Evolutionary conservation across 257 asterid species (phyloP).

Genomic region (Prunella vulgaris): DNA sequence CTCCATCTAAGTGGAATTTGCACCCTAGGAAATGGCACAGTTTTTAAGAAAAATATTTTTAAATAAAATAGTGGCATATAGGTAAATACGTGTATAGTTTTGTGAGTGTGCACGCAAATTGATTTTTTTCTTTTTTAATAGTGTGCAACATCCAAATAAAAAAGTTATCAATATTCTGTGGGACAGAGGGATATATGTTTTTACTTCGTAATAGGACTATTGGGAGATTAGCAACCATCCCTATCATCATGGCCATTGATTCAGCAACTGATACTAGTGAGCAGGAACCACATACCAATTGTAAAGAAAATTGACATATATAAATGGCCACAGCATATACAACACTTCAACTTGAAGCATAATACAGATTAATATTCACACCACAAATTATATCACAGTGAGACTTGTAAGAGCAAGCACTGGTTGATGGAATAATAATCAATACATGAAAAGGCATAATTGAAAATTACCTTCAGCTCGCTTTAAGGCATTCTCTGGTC

Average conservation of each 20-base stretch:
- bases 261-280: background rate
- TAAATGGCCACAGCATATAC: background rate
- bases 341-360: background rate
- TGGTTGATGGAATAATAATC: background rate
- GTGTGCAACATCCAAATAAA: no score
- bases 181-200: background rate
- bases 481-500: constrained; percentile 57
- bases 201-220: background rate
- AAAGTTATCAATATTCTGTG: no score
- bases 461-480: constrained; percentile 46
- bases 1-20: no score
- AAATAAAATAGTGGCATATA: no score
- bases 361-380: background rate
- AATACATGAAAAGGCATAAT: background rate
- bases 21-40: no score
- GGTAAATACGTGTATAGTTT: no score
- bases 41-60: no score
- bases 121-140: no score
- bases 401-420: background rate
- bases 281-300: background rate
- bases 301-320: background rate
- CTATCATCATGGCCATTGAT: background rate
- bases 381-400: background rate
- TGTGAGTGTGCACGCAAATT: no score
- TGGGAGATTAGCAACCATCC: background rate